Percentiles rank a stretch among this genome's conserved stretches.
These are phyloP conservation scores for Euptelea pleiosperma DNA, from an alignment of 164 flowering plant genomes.

Conservation along the genomic window DNA sequence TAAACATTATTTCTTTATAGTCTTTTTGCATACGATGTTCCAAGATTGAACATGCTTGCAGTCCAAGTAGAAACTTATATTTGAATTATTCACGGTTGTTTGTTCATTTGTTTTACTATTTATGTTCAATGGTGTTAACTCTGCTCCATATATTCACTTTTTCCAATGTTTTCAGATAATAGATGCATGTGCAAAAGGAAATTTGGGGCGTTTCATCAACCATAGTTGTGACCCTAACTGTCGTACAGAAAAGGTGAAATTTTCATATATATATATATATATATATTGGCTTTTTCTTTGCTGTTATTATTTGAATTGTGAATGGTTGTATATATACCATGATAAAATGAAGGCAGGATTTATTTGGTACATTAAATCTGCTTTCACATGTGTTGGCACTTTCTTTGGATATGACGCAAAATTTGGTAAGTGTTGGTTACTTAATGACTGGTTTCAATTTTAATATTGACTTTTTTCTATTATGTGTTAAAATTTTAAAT, in stretches of 20 bases:
- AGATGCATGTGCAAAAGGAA: conserved; percentile 95
- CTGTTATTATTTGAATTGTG: neutral
- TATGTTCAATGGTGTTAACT: neutral
- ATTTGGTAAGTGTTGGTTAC: too few relatives aligned
- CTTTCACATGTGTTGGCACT: too few relatives aligned
- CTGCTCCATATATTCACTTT: neutral
- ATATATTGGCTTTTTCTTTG: too few relatives aligned
- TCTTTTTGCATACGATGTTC: too few relatives aligned
- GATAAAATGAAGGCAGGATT: too few relatives aligned
- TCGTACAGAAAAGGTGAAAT: conserved; percentile 97
- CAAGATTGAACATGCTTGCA: too few relatives aligned
- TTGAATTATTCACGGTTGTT: neutral
- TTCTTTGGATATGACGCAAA: too few relatives aligned
- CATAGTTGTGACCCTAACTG: conserved; percentile 99
- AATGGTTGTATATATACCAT: neutral
- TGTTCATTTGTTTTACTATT: neutral
- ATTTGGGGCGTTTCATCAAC: conserved; percentile 94
- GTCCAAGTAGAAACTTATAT: neutral
- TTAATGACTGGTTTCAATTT: too few relatives aligned
- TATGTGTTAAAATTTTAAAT: too few relatives aligned
- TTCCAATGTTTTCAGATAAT: conserved; percentile 58
- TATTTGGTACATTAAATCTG: too few relatives aligned
- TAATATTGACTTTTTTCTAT: too few relatives aligned
- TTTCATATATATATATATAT: too few relatives aligned
- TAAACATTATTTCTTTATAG: neutral